Evolutionary conservation across 1,284 basidiomycete species (phyloP).

Genomic region (Melampsora abietis-canadensis): DNA sequence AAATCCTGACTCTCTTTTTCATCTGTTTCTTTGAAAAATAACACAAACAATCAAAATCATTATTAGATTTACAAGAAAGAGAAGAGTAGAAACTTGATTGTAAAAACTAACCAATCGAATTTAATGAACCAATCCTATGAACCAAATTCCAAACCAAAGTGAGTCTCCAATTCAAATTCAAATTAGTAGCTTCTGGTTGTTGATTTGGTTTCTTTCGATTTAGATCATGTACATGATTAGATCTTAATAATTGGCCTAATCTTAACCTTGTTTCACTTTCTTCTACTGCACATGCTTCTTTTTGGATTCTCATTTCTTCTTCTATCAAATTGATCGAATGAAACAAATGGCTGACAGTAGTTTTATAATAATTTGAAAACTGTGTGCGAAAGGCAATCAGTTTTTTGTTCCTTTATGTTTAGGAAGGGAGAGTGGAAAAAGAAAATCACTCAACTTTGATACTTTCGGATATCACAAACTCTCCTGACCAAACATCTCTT

Average conservation of each 20-base stretch:
- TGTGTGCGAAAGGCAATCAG: background rate
- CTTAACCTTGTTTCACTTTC: background rate
- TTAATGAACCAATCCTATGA: conserved; percentile 1
- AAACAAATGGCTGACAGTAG: conserved; percentile 15
- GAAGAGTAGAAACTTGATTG: background rate
- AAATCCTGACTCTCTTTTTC: background rate
- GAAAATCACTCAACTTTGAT: conserved; percentile 16
- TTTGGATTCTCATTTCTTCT: too few relatives aligned
- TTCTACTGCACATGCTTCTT: background rate
- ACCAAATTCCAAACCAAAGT: conserved; percentile 16
- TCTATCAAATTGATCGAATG: background rate
- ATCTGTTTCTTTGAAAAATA: background rate
- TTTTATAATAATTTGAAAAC: conserved; percentile 36
- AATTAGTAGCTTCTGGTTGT: background rate
- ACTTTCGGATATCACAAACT: conserved; percentile 24
- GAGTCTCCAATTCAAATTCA: conserved; percentile 11
- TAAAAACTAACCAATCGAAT: background rate
- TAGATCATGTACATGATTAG: conserved; percentile 17
- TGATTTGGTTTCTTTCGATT: conserved; percentile 8
- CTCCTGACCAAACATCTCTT: conserved; percentile 24
- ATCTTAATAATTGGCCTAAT: conserved; percentile 16
- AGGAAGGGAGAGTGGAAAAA: background rate
- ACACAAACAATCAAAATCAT: background rate
- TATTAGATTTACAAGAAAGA: background rate
- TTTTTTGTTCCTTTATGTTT: background rate